A percentile compares a stretch with the other conserved stretches of the same genome.
phyloP scores from a whole-genome alignment of 495 filamentous ascomycete species.

The Penicillium cinerascens region DNA sequence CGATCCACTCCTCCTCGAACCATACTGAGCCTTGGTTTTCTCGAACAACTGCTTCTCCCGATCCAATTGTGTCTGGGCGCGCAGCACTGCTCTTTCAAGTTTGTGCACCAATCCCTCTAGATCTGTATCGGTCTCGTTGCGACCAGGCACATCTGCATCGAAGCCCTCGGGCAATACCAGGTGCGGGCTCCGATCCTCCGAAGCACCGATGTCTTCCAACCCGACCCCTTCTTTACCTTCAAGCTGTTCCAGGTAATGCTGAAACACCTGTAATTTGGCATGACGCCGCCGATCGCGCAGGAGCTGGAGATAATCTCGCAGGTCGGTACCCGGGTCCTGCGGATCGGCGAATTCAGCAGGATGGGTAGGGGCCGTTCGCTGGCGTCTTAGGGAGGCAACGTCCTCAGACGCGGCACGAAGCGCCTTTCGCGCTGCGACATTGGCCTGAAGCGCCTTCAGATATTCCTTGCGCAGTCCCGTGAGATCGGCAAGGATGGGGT shows the following conservation, averaged over 20 bases:
- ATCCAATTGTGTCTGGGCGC: constrained; percentile 58
- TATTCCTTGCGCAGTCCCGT: constrained; percentile 49
- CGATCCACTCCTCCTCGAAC: constrained; percentile 14
- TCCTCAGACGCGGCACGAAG: constrained; percentile 35
- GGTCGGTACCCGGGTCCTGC: constrained; percentile 30
- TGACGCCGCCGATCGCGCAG: constrained; percentile 54
- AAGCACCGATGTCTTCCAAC: constrained; percentile 44
- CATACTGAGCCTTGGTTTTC: constrained; percentile 45
- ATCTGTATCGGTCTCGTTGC: constrained; percentile 18
- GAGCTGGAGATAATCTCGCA: constrained; percentile 52
- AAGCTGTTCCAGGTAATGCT: constrained; percentile 41
- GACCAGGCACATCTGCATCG: constrained; percentile 5
- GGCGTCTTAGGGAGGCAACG: constrained; percentile 19
- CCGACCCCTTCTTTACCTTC: constrained; percentile 39
- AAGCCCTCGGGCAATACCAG: constrained; percentile 39
- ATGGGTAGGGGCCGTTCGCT: constrained; percentile 8
- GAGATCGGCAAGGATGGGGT: constrained; percentile 36
- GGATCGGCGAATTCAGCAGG: constrained; percentile 21
- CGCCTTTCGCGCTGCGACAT: constrained; percentile 51
- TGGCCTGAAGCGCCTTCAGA: constrained; percentile 55
- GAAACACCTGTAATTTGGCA: constrained; percentile 53
- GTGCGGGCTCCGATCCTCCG: constrained; percentile 40
- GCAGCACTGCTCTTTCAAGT: constrained; percentile 62
- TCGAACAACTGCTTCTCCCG: constrained; percentile 60
- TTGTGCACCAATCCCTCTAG: constrained; percentile 53